Base-by-base conservation (phyloP, 83 land plant genomes). In the Larix sibirica region DNA sequence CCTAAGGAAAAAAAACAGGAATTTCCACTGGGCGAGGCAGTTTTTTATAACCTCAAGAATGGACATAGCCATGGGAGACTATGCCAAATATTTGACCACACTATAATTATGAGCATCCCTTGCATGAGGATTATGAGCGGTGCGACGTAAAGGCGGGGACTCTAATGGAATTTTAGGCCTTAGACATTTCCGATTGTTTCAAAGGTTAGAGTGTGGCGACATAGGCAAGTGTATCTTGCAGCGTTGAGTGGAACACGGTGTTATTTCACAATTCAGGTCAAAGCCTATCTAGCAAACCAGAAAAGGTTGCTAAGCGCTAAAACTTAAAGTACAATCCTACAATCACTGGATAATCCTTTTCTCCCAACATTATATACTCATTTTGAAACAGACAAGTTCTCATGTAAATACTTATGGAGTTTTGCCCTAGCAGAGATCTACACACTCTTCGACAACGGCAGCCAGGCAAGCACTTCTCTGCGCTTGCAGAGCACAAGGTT, bases 241-340 rank as follows among this genome's bases (percentile, higher is more conserved):
- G 97, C 95, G 79, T 75, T 96, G 81, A 90, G 93, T 83, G 88
- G 88, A 0, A 96, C 94, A 4, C 85, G 90, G 33, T 93, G 96
- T 75, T 90, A 86, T 83, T 96, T 96, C 88, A 97, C 97, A 20
- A 95, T 96, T 97, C 95, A 96, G 85, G 98, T 96, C 66, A 96
- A 95, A 83, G 97, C 90, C 33, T 93, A 93, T 42, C 90, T 95
- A 60, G 96, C 94, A 20, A 91, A 91, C 63, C 65, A 97, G 58
- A 96, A 96, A 89, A 96, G 93, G 83, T 82, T 96, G 77, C 92
- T 87, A 10, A 90, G 98, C 56, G 97, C 96, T 21, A 94, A 96
- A 79, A 96, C 97, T 10, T 94, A 96, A 81, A 91, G 95, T 76
- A 96, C 95, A 84, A 96, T 96, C 26, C 87, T 95, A 33, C 93